A percentile compares a stretch with the other conserved stretches of the same genome.
These are phyloP conservation scores for Colletotrichum godetiae DNA, from an alignment of 2,329 filamentous ascomycete species.

Conservation along the genomic window DNA sequence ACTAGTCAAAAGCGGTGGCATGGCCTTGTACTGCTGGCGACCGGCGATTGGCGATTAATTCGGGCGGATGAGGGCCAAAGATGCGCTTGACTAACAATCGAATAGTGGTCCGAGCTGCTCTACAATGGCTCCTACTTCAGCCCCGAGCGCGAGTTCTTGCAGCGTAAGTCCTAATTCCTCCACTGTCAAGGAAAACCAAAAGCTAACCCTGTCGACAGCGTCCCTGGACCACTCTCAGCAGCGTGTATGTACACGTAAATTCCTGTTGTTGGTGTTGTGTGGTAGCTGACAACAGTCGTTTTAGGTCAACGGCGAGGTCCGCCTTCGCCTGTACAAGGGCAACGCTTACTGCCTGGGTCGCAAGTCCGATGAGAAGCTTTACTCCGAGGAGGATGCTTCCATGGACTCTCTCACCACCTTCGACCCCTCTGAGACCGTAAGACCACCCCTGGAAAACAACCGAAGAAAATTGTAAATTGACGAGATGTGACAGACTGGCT, in stretches of 20 bases:
- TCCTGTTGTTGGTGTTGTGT: not conserved
- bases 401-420: conserved; percentile 63
- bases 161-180: not conserved
- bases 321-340: conserved; percentile 51
- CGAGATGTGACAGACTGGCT: conserved; percentile 47
- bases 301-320: conserved; percentile 41
- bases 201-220: conserved; percentile 15
- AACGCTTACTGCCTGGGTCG: conserved; percentile 58
- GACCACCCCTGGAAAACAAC: not conserved
- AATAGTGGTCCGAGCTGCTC: conserved; percentile 31
- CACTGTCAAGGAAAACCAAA: not conserved
- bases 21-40: too few species aligned
- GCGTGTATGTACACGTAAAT: not conserved
- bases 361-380: conserved; percentile 60
- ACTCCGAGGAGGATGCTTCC: conserved; percentile 58
- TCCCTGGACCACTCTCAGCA: conserved; percentile 30
- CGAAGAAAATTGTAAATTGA: not conserved
- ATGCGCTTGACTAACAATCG: too few species aligned
- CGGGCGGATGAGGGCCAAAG: too few species aligned
- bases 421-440: conserved; percentile 51
- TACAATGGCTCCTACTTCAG: conserved; percentile 67
- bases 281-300: not conserved
- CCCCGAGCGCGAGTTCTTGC: conserved; percentile 44
- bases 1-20: too few species aligned
- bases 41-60: too few species aligned